phyloP scores from a whole-genome alignment of 1,284 basidiomycete genomes.

The Entoloma clypeatum region DNA sequence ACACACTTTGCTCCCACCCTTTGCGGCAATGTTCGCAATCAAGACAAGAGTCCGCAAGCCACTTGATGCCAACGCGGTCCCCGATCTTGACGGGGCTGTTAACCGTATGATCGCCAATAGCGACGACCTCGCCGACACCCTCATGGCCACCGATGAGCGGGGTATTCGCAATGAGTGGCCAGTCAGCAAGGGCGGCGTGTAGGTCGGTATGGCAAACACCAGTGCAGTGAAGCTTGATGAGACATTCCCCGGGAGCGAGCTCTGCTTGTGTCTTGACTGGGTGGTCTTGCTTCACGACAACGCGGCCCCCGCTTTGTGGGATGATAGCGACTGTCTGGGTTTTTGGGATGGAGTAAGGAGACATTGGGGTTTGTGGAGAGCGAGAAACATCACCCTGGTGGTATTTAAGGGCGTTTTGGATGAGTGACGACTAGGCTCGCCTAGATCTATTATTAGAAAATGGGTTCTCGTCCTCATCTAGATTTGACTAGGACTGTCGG shows the following conservation, averaged over 20 bases:
- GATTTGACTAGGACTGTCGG: too few species aligned
- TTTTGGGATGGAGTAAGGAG: conserved; percentile 49
- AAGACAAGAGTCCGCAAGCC: conserved; percentile 65
- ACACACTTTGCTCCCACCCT: conserved; percentile 67
- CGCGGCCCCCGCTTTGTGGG: conserved; percentile 36
- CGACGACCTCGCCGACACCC: conserved; percentile 74
- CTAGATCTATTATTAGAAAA: too few species aligned
- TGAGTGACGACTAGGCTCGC: too few species aligned
- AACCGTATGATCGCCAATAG: conserved; percentile 66
- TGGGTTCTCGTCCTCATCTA: too few species aligned
- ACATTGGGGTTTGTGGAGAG: too few species aligned
- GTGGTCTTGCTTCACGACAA: conserved; percentile 45
- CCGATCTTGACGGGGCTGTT: conserved; percentile 66
- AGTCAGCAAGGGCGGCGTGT: conserved; percentile 69
- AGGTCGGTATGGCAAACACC: conserved; percentile 80
- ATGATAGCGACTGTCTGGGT: conserved; percentile 64
- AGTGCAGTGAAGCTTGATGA: conserved; percentile 74
- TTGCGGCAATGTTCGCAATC: conserved; percentile 75
- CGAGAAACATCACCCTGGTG: too few species aligned
- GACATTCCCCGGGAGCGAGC: conserved; percentile 77
- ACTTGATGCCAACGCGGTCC: conserved; percentile 86
- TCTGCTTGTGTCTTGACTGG: conserved; percentile 63
- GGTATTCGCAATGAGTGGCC: conserved; percentile 63
- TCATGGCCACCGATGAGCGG: conserved; percentile 88
- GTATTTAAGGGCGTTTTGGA: too few species aligned